Percentiles rank a stretch among this genome's conserved stretches.
Conservation (phyloP, 202 grass and related monocot genomes). For the Musa balbisiana region DNA sequence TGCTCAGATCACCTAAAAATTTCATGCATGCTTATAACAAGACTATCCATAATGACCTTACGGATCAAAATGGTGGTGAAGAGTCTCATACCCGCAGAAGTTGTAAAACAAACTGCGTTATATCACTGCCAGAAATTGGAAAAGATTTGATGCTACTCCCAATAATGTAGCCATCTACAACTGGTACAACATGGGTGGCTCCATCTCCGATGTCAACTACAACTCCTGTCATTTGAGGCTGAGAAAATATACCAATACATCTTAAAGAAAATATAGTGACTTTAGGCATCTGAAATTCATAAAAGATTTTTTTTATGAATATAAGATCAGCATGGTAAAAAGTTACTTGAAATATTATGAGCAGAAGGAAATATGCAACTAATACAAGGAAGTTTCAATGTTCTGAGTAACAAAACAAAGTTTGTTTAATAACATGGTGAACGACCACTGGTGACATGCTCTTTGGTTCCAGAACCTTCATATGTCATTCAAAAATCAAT, state of each 20-base stretch:
- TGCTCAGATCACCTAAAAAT: background rate
- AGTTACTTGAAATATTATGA: background rate
- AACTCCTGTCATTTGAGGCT: constrained; percentile 99
- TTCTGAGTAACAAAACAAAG: no score
- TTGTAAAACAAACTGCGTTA: constrained; percentile 74
- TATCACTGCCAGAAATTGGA: constrained; percentile 67
- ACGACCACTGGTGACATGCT: no score
- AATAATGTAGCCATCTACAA: constrained; percentile 98
- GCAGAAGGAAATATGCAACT: background rate
- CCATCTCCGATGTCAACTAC: constrained; percentile 97
- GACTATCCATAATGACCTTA: constrained; percentile 15
- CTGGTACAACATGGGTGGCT: constrained; percentile 73
- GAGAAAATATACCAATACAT: constrained; percentile 53
- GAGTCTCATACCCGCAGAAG: constrained; percentile 58
- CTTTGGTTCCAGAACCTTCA: no score
- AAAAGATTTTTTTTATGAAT: background rate
- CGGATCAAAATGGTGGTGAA: constrained; percentile 1
- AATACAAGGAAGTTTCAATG: no score
- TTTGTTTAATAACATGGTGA: no score
- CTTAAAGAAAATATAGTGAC: constrained; percentile 24
- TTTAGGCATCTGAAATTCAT: background rate
- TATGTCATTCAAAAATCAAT: no score
- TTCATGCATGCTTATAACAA: background rate
- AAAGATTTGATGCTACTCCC: constrained; percentile 99
- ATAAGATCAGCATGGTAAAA: background rate